Evolutionary conservation across 2,329 filamentous ascomycete species (phyloP).

Genomic region (Dactylonectria estremocensis): DNA sequence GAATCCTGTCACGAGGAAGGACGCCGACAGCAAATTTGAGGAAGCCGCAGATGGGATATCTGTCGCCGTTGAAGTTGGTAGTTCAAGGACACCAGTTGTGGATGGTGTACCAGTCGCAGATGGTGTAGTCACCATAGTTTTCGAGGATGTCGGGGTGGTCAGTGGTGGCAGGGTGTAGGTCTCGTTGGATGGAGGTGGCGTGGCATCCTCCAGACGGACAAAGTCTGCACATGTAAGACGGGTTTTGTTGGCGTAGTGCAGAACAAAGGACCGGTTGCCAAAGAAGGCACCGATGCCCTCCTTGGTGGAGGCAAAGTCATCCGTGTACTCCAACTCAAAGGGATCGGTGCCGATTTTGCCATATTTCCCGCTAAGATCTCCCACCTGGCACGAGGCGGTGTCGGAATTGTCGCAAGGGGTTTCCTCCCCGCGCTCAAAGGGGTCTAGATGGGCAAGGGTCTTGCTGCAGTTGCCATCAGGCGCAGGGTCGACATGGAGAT

Average conservation of each 20-base stretch:
- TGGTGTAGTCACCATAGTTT: neutral
- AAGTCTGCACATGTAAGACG: conserved; percentile 78
- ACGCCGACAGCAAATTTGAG: conserved; percentile 20
- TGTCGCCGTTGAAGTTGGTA: conserved; percentile 12
- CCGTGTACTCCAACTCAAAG: conserved; percentile 66
- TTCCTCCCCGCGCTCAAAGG: conserved; percentile 75
- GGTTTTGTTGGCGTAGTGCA: conserved; percentile 76
- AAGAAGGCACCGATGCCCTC: conserved; percentile 70
- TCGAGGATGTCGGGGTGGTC: conserved; percentile 4
- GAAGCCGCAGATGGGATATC: conserved; percentile 15
- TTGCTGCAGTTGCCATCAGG: conserved; percentile 80
- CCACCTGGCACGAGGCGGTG: conserved; percentile 80
- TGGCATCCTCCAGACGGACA: conserved; percentile 41
- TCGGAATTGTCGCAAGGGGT: conserved; percentile 70
- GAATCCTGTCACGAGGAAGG: conserved; percentile 24
- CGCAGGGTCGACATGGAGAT: conserved; percentile 78
- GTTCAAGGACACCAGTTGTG: neutral
- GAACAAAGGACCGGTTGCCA: conserved; percentile 74
- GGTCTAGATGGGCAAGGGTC: conserved; percentile 80
- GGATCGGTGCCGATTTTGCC: conserved; percentile 70
- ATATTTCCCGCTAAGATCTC: conserved; percentile 83
- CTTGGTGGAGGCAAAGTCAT: conserved; percentile 71
- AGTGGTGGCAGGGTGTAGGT: conserved; percentile 37
- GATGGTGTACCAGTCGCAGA: conserved; percentile 4
- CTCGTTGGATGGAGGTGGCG: conserved; percentile 29